Evolutionary conservation across 257 asterid species (phyloP), one percentile per base, ranked within the genome.

Genomic region (Penstemon eatonii): DNA sequence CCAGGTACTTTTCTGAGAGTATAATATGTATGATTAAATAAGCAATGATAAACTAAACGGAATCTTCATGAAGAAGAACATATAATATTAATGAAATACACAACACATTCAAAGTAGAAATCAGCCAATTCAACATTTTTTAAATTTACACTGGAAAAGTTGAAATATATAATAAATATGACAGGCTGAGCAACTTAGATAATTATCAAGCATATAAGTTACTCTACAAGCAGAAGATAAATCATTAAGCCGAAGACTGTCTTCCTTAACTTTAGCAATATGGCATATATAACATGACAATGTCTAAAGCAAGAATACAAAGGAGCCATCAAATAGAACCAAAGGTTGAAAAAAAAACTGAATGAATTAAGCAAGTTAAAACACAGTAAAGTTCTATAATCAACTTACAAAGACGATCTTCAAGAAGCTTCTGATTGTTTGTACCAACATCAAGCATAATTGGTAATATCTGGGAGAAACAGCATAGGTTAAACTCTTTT

Each of bases 391-490:
- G 58, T 45, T 60, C 55, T 19, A 78, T 25, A 66, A 59, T 78
- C 67, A 68, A 89, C 99, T 94, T 85, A 94, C 99, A 94, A 73
- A 94, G 99, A 75, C 66, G 87, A 73, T 94, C 91, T 71, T 87
- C 89, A 56, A 94, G 96, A 76, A 94, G 96, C 81, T 80, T 85
- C 89, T 87, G 83, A 75, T 94, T 94, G 88, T 91, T 94, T 19
- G 99, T 94, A 68, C 99, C 99, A 68, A 94, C 95, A 68, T 94
- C 99, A 74, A 94, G 99, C 99, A 94, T 94, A 71, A 94, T 85
- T 12, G 99, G 99, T 78, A 94, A 84, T 79, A 94, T 79, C 99
- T 94, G 91, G 70, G 12, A 73, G 33, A 63, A 53, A 74, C 38
- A n/a, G 59, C 66, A 78, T 40, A 64, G 54, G 66, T 57, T 45